Percentiles rank a stretch among this genome's conserved stretches.
Conservation (phyloP, 1,139 yeast species). For the Hansenula sp. region DNA sequence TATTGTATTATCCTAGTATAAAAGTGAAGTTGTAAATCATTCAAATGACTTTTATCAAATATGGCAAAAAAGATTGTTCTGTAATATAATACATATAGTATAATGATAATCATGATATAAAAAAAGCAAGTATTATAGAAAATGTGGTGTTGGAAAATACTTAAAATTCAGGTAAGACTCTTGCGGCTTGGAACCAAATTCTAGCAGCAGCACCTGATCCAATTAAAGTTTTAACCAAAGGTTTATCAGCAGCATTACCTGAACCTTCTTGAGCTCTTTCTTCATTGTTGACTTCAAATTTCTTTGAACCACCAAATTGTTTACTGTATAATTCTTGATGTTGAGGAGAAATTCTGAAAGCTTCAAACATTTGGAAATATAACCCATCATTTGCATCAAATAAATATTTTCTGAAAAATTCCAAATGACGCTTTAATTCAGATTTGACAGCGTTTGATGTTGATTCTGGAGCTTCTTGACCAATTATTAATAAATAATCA, state of each 20-base stretch:
- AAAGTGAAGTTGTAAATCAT: not conserved
- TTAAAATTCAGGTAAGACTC: constrained; percentile 39
- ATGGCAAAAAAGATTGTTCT: not conserved
- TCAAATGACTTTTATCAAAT: not conserved
- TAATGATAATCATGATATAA: not conserved
- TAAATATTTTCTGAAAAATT: constrained; percentile 53
- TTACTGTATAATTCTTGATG: constrained; percentile 48
- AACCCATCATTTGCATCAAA: constrained; percentile 57
- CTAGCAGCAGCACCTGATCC: constrained; percentile 68
- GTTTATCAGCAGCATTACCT: constrained; percentile 35
- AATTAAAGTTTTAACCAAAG: constrained; percentile 53
- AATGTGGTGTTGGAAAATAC: not conserved
- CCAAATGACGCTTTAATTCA: constrained; percentile 48
- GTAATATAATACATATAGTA: not conserved
- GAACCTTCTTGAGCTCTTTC: constrained; percentile 40
- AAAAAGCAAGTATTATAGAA: not conserved
- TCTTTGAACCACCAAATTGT: constrained; percentile 55
- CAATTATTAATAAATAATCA: constrained; percentile 53
- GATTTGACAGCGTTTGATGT: constrained; percentile 29
- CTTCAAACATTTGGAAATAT: constrained; percentile 61
- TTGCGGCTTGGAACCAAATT: constrained; percentile 64
- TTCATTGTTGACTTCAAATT: constrained; percentile 47
- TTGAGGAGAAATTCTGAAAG: constrained; percentile 49
- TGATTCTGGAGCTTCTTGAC: constrained; percentile 39
- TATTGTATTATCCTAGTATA: not conserved